Evolutionary conservation across 768 basidiomycete genomes (phyloP), one percentile per base, ranked within the genome.

Genomic region (Boletus rubropictus): DNA sequence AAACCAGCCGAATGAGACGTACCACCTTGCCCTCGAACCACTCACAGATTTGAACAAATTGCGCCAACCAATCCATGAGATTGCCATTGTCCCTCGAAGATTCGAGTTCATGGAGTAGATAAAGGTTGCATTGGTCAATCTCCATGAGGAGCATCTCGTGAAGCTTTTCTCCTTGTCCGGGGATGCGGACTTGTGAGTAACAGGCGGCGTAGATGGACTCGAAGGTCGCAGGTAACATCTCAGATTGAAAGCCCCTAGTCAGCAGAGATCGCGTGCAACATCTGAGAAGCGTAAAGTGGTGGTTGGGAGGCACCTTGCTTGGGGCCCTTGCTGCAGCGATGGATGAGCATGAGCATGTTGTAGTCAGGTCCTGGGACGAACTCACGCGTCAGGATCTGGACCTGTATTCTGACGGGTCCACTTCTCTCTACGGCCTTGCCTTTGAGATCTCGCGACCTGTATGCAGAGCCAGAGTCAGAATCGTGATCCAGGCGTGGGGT

Each of bases 1-100:
- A 17, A 34, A 50, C 9, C n/a, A 8, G 15, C 7, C 7, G 44
- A 35, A 5, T 3, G 32, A 7, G 39, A 74, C 80, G 64, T 61
- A 86, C 85, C 53, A 88, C 72, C 60, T 78, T 74, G 28, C 63
- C 63, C 53, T 84, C 79, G 36, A 84, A 89, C 81, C 82, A 84
- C 21, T 70, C 69, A 58, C 80, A 83, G 1, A 66, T 63, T 9
- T 67, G 59, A 5, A 80, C 80, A 45, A 90, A 80, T n/a, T 66
- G 65, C 0, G 50, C 54, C 4, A 89, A 62, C 83, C 87, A 91
- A 1, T 66, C 63, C 22, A 78, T 71, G 12, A 70, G 72, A 14
- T 50, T 49, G 0, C 32, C 12, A 8, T 36, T 37, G 4, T 41
- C 45, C 42, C 32, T 41, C 1, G 36, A 15, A 17, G 37, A 24